Percentiles rank a stretch among this genome's conserved stretches.
Evolutionary conservation across 345 rosid species (phyloP).

Genomic region (Eucalyptus coolabah): DNA sequence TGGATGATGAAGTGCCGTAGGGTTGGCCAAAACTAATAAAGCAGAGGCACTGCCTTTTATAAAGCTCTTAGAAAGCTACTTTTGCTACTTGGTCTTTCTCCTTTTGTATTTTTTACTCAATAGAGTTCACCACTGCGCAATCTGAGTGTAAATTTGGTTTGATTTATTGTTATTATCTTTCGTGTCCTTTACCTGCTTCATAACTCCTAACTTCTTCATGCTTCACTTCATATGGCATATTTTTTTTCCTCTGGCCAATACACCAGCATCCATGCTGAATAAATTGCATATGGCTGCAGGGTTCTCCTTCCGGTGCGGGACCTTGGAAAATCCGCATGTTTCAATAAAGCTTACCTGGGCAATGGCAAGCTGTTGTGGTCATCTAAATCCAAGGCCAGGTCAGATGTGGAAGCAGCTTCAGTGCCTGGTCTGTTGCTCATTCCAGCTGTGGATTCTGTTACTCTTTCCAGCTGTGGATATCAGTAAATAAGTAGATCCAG

Average conservation of each 20-base stretch:
- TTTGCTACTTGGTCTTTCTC: neutral
- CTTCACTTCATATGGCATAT: neutral
- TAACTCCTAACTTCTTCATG: neutral
- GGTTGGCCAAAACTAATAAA: neutral
- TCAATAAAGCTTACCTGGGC: neutral
- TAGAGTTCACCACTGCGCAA: neutral
- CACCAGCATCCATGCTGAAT: neutral
- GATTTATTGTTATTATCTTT: neutral
- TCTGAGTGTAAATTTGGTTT: neutral
- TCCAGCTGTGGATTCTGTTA: neutral
- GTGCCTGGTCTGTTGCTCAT: neutral
- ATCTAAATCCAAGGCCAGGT: neutral
- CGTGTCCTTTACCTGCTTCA: neutral
- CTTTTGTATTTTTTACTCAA: neutral
- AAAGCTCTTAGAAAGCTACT: neutral
- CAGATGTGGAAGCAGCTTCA: neutral
- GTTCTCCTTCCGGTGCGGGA: neutral
- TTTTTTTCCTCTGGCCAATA: neutral
- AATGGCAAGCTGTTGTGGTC: neutral
- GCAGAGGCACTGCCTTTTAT: neutral
- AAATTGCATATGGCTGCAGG: neutral
- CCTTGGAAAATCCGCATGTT: neutral
- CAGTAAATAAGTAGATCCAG: neutral
- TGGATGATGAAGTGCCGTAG: neutral
- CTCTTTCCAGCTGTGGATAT: neutral